phyloP scores from a whole-genome alignment of 2,329 filamentous ascomycete species.

The Diaporthe vexans region DNA sequence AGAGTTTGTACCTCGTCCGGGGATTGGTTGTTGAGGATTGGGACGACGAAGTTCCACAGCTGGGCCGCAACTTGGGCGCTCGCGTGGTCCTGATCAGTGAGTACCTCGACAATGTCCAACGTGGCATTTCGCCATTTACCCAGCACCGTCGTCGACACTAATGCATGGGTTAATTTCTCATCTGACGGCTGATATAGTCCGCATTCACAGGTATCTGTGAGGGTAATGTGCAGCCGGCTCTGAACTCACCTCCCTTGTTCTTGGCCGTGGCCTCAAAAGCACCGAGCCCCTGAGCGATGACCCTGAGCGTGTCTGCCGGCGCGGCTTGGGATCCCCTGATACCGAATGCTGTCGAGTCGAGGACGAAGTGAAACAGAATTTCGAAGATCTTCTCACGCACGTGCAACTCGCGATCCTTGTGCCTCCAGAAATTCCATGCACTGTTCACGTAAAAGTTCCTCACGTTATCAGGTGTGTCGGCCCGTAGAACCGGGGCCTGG shows the following conservation, averaged over 20 bases:
- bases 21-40: neutral
- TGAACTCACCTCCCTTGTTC: neutral
- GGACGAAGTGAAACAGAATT: neutral
- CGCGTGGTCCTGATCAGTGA: neutral
- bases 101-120: neutral
- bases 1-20: neutral
- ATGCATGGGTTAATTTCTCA: neutral
- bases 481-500: neutral
- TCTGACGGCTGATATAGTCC: too few species aligned
- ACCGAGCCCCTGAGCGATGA: too few species aligned
- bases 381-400: neutral
- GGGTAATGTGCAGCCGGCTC: neutral
- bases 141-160: neutral
- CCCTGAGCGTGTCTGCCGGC: too few species aligned
- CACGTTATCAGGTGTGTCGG: neutral
- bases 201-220: too few species aligned
- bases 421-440: neutral
- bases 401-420: neutral
- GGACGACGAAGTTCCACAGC: neutral
- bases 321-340: neutral
- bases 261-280: too few species aligned
- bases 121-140: neutral
- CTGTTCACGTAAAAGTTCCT: neutral
- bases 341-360: neutral
- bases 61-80: neutral